A percentile compares a stretch with the other conserved stretches of the same genome.
These are phyloP conservation scores for Plectosphaerella cucumerina DNA, from an alignment of 2,329 filamentous ascomycete species.

Conservation along the genomic window DNA sequence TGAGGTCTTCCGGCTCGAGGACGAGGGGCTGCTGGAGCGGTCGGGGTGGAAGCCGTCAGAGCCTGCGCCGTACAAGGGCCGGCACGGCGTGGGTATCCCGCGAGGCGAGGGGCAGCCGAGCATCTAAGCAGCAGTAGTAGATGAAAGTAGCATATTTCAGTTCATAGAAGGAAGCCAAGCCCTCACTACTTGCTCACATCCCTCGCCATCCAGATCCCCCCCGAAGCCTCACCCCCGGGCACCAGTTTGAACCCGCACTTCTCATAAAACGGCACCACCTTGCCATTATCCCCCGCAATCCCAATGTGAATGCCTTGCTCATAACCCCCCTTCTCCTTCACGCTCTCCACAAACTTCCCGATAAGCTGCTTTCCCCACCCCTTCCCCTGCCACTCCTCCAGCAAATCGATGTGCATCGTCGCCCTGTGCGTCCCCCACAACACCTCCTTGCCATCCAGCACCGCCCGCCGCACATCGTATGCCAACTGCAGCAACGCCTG, in stretches of 20 bases:
- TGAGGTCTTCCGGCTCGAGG: conserved; percentile 62
- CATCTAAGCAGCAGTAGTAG: background rate
- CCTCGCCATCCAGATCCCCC: conserved; percentile 36
- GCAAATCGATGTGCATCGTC: conserved; percentile 47
- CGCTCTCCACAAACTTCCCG: conserved; percentile 33
- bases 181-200: conserved; percentile 21
- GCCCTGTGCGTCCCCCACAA: conserved; percentile 29
- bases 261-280: conserved; percentile 45
- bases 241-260: conserved; percentile 38
- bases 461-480: conserved; percentile 18
- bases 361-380: conserved; percentile 42
- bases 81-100: conserved; percentile 55
- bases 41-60: conserved; percentile 59
- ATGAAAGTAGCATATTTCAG: background rate
- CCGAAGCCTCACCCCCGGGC: conserved; percentile 27
- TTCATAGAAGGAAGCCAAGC: background rate
- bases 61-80: conserved; percentile 56
- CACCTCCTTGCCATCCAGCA: conserved; percentile 26
- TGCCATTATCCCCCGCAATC: conserved; percentile 39
- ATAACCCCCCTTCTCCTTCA: conserved; percentile 20
- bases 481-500: conserved; percentile 36
- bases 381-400: conserved; percentile 33
- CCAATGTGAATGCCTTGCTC: conserved; percentile 39
- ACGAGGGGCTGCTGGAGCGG: conserved; percentile 44
- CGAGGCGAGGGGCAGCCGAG: conserved; percentile 4